Evolutionary conservation across 2,329 filamentous ascomycete genomes (phyloP).

Genomic region (Ceratocystis destructans): DNA sequence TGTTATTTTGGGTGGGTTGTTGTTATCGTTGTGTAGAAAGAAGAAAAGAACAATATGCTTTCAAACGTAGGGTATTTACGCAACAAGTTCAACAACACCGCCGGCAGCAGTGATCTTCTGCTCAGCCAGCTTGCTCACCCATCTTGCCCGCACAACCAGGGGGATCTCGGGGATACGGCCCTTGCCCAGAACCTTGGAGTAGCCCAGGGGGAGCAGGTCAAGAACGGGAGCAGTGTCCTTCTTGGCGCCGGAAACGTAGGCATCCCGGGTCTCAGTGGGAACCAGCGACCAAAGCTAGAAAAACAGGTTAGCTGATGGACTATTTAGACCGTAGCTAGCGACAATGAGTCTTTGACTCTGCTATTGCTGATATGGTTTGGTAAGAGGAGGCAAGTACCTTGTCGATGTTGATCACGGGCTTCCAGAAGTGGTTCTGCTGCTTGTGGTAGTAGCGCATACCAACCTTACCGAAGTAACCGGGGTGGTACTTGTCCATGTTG

Average conservation of each 20-base stretch:
- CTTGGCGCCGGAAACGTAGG: constrained; percentile 69
- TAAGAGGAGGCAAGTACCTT: constrained; percentile 47
- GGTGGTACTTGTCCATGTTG: constrained; percentile 56
- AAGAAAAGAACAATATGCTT: constrained; percentile 18
- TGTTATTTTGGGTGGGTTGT: constrained; percentile 19
- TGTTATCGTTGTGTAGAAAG: constrained; percentile 18
- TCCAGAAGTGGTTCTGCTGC: constrained; percentile 92
- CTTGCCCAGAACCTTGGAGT: constrained; percentile 98
- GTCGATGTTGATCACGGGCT: constrained; percentile 96
- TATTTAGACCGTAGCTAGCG: neutral
- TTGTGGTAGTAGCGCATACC: constrained; percentile 97
- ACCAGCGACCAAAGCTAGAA: constrained; percentile 84
- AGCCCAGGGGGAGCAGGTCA: constrained; percentile 92
- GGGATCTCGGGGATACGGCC: constrained; percentile 87
- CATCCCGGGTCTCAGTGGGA: constrained; percentile 80
- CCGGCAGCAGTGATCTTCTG: constrained; percentile 98
- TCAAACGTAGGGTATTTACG: constrained; percentile 36
- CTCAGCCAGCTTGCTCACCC: constrained; percentile 92
- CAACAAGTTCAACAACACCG: constrained; percentile 89
- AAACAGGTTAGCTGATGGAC: constrained; percentile 24
- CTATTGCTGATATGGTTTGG: neutral
- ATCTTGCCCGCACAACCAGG: constrained; percentile 86
- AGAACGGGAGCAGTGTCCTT: constrained; percentile 91
- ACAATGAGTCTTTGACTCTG: neutral
- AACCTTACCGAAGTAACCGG: constrained; percentile 98